Evolutionary conservation across 352 stramenopile species (phyloP).

Genomic region (Phytophthora ohioensis): DNA sequence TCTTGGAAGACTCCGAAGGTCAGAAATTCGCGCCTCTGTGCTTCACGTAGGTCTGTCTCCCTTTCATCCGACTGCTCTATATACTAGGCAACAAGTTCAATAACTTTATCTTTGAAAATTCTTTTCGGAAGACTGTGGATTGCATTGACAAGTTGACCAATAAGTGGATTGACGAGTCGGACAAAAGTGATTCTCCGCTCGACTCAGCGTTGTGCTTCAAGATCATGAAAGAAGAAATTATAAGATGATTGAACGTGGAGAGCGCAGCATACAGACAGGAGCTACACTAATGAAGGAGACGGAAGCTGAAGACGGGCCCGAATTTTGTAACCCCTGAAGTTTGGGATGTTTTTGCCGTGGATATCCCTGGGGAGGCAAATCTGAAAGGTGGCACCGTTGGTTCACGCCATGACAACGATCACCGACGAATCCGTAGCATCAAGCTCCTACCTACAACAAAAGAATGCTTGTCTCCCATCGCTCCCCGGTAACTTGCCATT

Average conservation of each 20-base stretch:
- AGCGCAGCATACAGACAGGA: conserved; percentile 24
- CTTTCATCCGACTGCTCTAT: conserved; percentile 48
- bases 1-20: conserved; percentile 33
- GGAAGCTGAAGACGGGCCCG: neutral
- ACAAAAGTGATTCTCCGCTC: conserved; percentile 11
- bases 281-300: conserved; percentile 14
- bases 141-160: conserved; percentile 37
- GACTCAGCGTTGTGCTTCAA: conserved; percentile 47
- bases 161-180: conserved; percentile 30
- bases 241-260: conserved; percentile 40
- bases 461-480: conserved; percentile 42
- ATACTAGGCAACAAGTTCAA: conserved; percentile 57
- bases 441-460: conserved; percentile 46
- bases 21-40: conserved; percentile 45
- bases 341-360: conserved; percentile 46
- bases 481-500: conserved; percentile 52
- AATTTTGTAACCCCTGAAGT: neutral
- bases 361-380: conserved; percentile 27
- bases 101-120: conserved; percentile 49
- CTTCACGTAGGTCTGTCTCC: conserved; percentile 50
- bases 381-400: conserved; percentile 34
- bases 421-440: conserved; percentile 41
- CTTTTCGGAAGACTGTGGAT: conserved; percentile 40
- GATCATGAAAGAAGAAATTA: conserved; percentile 40
- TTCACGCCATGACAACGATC: conserved; percentile 54